A percentile compares a stretch with the other conserved stretches of the same genome.
These are phyloP conservation scores for Neonectria neomacrospora DNA, from an alignment of 2,329 filamentous ascomycete genomes.

Conservation along the genomic window DNA sequence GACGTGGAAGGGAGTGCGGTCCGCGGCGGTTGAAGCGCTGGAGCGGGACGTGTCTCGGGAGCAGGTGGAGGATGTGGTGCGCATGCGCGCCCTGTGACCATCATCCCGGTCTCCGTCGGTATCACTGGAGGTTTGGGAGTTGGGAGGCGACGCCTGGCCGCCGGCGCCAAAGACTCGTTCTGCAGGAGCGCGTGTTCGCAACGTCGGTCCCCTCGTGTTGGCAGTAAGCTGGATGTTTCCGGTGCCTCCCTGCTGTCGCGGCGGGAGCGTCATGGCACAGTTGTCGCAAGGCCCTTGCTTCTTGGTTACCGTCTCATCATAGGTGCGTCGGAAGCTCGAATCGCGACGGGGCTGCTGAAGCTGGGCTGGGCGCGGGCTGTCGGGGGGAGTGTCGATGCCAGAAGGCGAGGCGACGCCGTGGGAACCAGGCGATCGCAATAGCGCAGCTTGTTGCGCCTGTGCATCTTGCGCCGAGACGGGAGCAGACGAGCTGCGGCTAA, in stretches of 20 bases:
- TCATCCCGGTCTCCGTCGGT: constrained; percentile 63
- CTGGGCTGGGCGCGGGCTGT: constrained; percentile 61
- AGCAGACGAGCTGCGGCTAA: constrained; percentile 57
- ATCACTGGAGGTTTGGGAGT: constrained; percentile 63
- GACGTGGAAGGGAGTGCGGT: constrained; percentile 62
- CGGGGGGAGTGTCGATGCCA: constrained; percentile 67
- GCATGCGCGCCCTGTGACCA: constrained; percentile 52
- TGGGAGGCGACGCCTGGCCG: constrained; percentile 61
- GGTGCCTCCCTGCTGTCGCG: constrained; percentile 45
- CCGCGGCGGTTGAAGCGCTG: constrained; percentile 62
- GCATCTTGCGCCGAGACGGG: constrained; percentile 59
- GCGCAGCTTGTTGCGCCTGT: constrained; percentile 55
- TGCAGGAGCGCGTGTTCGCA: constrained; percentile 70
- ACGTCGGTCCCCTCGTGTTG: constrained; percentile 63
- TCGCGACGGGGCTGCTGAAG: constrained; percentile 59
- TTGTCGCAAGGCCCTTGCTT: constrained; percentile 74
- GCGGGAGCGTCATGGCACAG: constrained; percentile 73
- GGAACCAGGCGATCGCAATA: constrained; percentile 54
- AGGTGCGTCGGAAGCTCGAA: constrained; percentile 70
- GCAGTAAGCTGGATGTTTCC: constrained; percentile 46
- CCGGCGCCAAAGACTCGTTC: constrained; percentile 65
- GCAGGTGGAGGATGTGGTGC: constrained; percentile 57
- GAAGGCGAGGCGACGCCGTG: constrained; percentile 51
- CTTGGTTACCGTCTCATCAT: constrained; percentile 73
- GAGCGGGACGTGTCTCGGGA: constrained; percentile 62